Evolutionary conservation across 2,329 filamentous ascomycete genomes (phyloP).

Genomic region (Fusarium pseudocircinatum): DNA sequence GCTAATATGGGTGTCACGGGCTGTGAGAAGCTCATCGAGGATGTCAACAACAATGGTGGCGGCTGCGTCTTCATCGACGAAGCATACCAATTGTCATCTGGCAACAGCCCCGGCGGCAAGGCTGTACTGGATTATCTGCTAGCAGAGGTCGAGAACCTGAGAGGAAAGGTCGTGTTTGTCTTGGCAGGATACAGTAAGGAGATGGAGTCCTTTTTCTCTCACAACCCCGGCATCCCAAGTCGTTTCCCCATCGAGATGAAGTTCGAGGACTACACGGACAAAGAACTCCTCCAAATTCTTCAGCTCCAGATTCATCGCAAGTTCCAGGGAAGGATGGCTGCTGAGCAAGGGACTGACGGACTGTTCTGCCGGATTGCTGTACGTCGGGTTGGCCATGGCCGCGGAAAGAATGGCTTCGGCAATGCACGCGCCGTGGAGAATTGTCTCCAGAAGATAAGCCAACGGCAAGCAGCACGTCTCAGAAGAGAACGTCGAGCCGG

Average conservation of each 20-base stretch:
- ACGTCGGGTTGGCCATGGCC: slow-evolving; percentile 67
- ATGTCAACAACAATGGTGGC: slow-evolving; percentile 66
- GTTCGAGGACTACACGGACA: slow-evolving; percentile 75
- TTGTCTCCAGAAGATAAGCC: slow-evolving; percentile 59
- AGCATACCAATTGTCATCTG: slow-evolving; percentile 76
- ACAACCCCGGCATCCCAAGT: slow-evolving; percentile 76
- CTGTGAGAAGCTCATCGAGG: slow-evolving; percentile 60
- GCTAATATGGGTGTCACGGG: slow-evolving; percentile 69
- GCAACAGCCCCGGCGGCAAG: slow-evolving; percentile 64
- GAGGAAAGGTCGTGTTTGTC: slow-evolving; percentile 75
- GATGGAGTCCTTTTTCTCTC: slow-evolving; percentile 80
- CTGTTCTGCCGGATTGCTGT: slow-evolving; percentile 72
- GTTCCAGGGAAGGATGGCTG: slow-evolving; percentile 64
- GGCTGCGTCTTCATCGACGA: slow-evolving; percentile 83
- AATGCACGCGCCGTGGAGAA: slow-evolving; percentile 79
- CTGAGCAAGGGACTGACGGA: slow-evolving; percentile 67
- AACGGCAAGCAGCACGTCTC: slow-evolving; percentile 69
- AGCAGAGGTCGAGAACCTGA: slow-evolving; percentile 76
- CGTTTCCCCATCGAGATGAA: slow-evolving; percentile 73
- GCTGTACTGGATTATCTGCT: slow-evolving; percentile 77
- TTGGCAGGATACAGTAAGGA: slow-evolving; percentile 77
- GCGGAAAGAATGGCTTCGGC: slow-evolving; percentile 74
- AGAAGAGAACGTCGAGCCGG: slow-evolving; percentile 54
- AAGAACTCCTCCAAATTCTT: slow-evolving; percentile 71
- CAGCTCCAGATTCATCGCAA: slow-evolving; percentile 61